Evolutionary conservation across 75 land plant genomes (phyloP), one percentile per base, ranked within the genome.

Genomic region (Cryptomeria japonica): DNA sequence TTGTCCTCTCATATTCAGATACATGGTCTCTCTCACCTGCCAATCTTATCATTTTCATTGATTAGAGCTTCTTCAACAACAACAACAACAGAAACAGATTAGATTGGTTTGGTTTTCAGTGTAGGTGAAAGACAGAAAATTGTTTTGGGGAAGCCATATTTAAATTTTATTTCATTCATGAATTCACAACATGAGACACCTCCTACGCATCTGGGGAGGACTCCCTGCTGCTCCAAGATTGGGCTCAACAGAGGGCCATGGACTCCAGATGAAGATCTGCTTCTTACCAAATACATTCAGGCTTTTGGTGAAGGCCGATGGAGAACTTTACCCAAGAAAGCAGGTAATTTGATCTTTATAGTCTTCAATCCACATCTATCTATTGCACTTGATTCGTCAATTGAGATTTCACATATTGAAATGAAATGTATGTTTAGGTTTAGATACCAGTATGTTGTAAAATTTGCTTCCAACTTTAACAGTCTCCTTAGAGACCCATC

Each of bases 231-330:
- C 83, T 86, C 87, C 12, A 86, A 86, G 44, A 3, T 86, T 1
- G 87, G 87, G 5, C 87, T 86, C 47, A 86, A 86, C 36, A 86
- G 80, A 78, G 90, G 90, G 6, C 90, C 87, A 12, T 89, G 90
- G 90, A 83, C 88, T 83, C 88, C 87, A 11, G 88, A 86, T 38
- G 90, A 89, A 77, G 90, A 89, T 80, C 78, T 78, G 12, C 88
- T 87, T 10, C 88, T 89, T 28, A 89, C 32, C 47, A 72, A 89
- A n/a, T 89, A 82, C 38, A 86, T 89, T 15, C 34, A 75, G 80
- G 79, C 87, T 41, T 89, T 86, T 78, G 90, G 90, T 3, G 88
- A 89, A 56, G 90, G 90, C 19, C 49, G 88, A 49, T 89, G 90
- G 90, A 86, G 88, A 72, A 86, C 87, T 41, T 87, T 89, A 1